A percentile compares a stretch with the other conserved stretches of the same genome.
These are phyloP conservation scores for Botrytis aclada DNA, from an alignment of 2,329 filamentous ascomycete species.

Conservation along the genomic window DNA sequence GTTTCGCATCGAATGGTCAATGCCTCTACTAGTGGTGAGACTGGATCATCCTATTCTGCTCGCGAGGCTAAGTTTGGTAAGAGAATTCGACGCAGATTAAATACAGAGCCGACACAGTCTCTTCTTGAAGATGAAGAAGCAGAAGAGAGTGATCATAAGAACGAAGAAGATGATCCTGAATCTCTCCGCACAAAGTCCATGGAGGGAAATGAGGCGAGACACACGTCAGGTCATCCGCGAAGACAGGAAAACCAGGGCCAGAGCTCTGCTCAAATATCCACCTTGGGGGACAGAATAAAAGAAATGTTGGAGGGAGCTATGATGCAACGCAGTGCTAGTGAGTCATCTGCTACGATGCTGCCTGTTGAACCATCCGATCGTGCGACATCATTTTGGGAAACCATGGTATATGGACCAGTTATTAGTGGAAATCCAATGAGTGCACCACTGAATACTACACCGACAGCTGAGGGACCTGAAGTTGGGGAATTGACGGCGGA, in stretches of 20 bases:
- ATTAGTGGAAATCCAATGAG: neutral
- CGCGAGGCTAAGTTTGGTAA: neutral
- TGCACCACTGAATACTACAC: neutral
- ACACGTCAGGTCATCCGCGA: too few relatives aligned
- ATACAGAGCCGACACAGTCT: neutral
- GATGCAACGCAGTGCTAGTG: too few relatives aligned
- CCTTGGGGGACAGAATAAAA: neutral
- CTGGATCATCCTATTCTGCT: neutral
- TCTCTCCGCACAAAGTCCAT: neutral
- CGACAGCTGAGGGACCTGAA: fast-evolving
- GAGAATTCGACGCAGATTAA: neutral
- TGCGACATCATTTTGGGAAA: neutral
- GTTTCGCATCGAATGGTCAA: neutral
- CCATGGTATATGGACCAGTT: neutral
- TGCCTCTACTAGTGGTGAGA: neutral
- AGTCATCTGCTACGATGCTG: neutral
- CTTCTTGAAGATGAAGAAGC: neutral
- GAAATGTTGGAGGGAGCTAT: neutral
- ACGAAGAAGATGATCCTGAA: neutral
- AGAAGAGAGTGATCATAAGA: neutral
- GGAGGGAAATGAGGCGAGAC: too few relatives aligned
- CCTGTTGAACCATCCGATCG: neutral
- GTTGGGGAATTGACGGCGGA: neutral
- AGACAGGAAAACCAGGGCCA: neutral
- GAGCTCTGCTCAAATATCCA: neutral